A percentile compares a stretch with the other conserved stretches of the same genome.
Conservation (phyloP, 2,329 filamentous ascomycete genomes). For the Xenosphaeropsis pyriputrescens region DNA sequence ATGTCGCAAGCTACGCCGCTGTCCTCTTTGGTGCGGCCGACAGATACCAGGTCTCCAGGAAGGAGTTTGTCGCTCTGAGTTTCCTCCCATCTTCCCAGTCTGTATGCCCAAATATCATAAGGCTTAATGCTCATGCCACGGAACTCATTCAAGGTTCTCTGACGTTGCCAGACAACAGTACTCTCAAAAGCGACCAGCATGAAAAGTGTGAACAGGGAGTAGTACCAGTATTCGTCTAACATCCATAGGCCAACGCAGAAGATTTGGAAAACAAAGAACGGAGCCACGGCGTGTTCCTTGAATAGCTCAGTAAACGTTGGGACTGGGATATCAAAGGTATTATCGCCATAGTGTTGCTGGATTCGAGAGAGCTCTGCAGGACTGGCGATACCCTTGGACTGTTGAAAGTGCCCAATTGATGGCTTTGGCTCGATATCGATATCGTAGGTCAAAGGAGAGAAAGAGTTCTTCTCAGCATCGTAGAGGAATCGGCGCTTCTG, state of each 20-base stretch:
- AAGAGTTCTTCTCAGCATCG: conserved; percentile 54
- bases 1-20: conserved; percentile 96
- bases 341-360: conserved; percentile 86
- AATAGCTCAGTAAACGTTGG: conserved; percentile 92
- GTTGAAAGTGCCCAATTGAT: conserved; percentile 62
- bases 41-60: conserved; percentile 85
- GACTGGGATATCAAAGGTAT: conserved; percentile 95
- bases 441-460: conserved; percentile 67
- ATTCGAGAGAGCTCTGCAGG: conserved; percentile 65
- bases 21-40: conserved; percentile 89
- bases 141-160: conserved; percentile 91
- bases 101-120: conserved; percentile 84
- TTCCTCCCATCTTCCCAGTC: conserved; percentile 77
- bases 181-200: conserved; percentile 98
- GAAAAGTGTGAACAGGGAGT: conserved; percentile 95
- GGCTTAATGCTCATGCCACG: conserved; percentile 99
- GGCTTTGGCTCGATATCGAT: conserved; percentile 82
- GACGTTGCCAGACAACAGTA: conserved; percentile 97
- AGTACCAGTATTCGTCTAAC: conserved; percentile 99
- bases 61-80: conserved; percentile 82
- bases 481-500: conserved; percentile 96
- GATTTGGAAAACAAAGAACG: conserved; percentile 98
- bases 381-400: conserved; percentile 58
- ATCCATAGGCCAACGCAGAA: conserved; percentile 98
- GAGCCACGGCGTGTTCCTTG: conserved; percentile 94